Conservation (phyloP, 2,329 filamentous ascomycete genomes). For the Trichoderma pleuroti region DNA sequence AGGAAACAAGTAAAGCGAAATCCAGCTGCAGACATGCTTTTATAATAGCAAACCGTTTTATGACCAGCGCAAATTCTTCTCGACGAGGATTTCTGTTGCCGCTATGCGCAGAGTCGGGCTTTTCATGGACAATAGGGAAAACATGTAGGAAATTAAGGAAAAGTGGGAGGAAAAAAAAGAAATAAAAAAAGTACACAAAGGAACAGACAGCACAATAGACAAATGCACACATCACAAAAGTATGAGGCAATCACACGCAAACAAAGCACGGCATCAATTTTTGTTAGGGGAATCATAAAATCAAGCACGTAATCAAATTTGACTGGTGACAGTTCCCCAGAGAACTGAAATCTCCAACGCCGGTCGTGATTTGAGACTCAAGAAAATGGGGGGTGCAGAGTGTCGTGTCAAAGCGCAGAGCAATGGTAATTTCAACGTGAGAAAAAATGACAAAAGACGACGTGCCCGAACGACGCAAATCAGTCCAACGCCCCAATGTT, state of each 20-base stretch:
- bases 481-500: slow-evolving; percentile 31
- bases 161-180: neutral
- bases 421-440: slow-evolving; percentile 29
- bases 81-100: neutral
- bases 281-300: slow-evolving; percentile 16
- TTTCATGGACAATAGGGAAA: neutral
- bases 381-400: slow-evolving; percentile 30
- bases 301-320: slow-evolving; percentile 28
- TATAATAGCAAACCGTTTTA: neutral
- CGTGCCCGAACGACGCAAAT: slow-evolving; percentile 25
- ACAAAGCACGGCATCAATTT: slow-evolving; percentile 17
- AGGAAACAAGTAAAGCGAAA: neutral
- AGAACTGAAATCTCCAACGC: slow-evolving; percentile 40
- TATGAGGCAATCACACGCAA: slow-evolving; percentile 15
- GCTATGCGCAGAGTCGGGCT: neutral
- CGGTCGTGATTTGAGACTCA: slow-evolving; percentile 38
- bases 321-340: slow-evolving; percentile 38
- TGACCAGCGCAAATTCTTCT: neutral
- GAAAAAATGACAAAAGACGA: slow-evolving; percentile 25
- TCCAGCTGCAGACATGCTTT: neutral
- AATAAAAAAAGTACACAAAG: neutral
- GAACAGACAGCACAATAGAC: neutral
- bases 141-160: neutral
- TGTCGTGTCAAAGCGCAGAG: slow-evolving; percentile 31
- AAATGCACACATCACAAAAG: slow-evolving; percentile 3